These are phyloP conservation scores for Xylaria sp. DNA, from an alignment of 2,329 filamentous ascomycete genomes.

Conservation along the genomic window DNA sequence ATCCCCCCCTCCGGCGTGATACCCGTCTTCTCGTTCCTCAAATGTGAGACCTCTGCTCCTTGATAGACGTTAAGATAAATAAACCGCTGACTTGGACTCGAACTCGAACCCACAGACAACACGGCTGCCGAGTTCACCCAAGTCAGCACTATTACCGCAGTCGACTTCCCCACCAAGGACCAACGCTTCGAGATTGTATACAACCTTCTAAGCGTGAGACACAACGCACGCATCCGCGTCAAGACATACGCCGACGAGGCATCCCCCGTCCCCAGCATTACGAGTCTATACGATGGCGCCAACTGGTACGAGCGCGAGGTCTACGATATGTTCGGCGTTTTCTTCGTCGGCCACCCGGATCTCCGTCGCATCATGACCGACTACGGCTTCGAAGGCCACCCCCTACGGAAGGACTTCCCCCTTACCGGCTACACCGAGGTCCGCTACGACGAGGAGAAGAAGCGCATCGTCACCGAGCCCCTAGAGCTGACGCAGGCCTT, in stretches of 20 bases:
- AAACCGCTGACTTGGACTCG: conserved; percentile 36
- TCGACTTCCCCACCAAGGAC: conserved; percentile 94
- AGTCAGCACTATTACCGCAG: conserved; percentile 89
- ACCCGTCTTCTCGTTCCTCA: conserved; percentile 93
- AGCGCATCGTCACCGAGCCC: conserved; percentile 97
- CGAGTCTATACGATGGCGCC: conserved; percentile 88
- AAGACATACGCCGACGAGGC: conserved; percentile 99
- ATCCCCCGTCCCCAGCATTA: conserved; percentile 90
- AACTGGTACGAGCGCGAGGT: conserved; percentile 99
- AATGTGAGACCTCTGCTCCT: conserved; percentile 62
- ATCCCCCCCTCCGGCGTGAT: conserved; percentile 89
- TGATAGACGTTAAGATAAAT: neutral
- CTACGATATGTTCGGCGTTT: conserved; percentile 97
- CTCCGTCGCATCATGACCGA: conserved; percentile 98
- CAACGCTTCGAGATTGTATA: conserved; percentile 98
- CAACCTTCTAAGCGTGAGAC: conserved; percentile 93
- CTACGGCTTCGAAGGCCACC: conserved; percentile 98
- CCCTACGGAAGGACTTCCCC: conserved; percentile 96
- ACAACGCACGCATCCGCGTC: conserved; percentile 95
- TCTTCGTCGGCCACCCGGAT: conserved; percentile 95
- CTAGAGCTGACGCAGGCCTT: conserved; percentile 98
- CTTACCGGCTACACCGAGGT: conserved; percentile 98
- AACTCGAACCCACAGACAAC: conserved; percentile 83
- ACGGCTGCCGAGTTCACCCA: conserved; percentile 97
- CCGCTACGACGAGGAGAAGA: conserved; percentile 99